Base-by-base conservation (phyloP, 306 rosid genomes). In the Echinosophora koreensis region DNA sequence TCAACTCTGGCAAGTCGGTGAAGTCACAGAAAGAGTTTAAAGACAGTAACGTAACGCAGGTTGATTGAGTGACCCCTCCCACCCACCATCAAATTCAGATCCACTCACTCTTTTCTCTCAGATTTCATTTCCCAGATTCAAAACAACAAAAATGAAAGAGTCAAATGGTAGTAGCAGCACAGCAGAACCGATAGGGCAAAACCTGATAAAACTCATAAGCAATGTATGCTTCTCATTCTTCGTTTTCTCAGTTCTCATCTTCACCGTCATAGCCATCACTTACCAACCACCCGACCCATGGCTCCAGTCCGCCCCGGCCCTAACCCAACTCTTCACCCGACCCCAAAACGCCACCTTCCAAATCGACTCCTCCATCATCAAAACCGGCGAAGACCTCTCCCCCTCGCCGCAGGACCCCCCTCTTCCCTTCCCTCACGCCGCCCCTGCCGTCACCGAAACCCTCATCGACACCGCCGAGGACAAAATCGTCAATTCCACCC, bases 201-300 rank as follows among this genome's bases (percentile, higher is more conserved):
- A 91, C 87, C 84, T 96, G 2, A 91, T 96, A 4, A 96, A 91
- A 78, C 89, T 92, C 1, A 92, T 96, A 9, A 88, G 96, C 86
- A 92, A 92, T 27, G 90, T 92, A 22, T 96, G 99, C 65, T 96
- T 96, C 88, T 91, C 99, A 0, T 79, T 90, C 15, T 95, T 95
- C 67, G 99, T 95, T 0, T 92, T 95, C 81, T 85, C 96, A 0
- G 99, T 96, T 0, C 89, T 96, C 47, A 88, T 96, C 68, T 82
- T 96, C 78, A 92, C 99, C 8, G 98, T 91, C 69, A 87, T 96
- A 9, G 97, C 98, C 85, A 92, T 96, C 61, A 96, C 99, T 35
- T 96, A 92, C 89, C 97, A 92, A 63, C 98, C 99, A 14, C 98
- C 99, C 3, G 99, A 96, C 87, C 99, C 98, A 30, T 96, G 99